A percentile compares a stretch with the other conserved stretches of the same genome.
Evolutionary conservation across 352 stramenopile species (phyloP).

Genomic region (Phytophthora cactorum): DNA sequence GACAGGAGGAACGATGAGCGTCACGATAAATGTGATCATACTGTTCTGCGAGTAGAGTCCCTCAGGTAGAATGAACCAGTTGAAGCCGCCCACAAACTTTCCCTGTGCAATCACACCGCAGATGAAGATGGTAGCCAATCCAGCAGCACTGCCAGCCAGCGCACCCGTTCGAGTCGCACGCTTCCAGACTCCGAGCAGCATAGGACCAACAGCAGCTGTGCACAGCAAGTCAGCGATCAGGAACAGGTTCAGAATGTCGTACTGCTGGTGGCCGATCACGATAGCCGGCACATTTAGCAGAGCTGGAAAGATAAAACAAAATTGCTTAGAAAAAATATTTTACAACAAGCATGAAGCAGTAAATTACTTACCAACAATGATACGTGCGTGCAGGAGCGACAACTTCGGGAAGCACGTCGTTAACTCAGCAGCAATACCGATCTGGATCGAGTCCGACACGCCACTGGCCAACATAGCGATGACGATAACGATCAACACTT

Average conservation of each 20-base stretch:
- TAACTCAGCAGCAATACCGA: constrained; percentile 74
- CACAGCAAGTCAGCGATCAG: constrained; percentile 79
- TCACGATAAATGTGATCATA: constrained; percentile 84
- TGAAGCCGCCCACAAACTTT: constrained; percentile 73
- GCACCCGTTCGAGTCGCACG: constrained; percentile 50
- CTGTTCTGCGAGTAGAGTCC: constrained; percentile 77
- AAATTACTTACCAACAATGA: constrained; percentile 51
- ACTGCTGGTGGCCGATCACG: constrained; percentile 66
- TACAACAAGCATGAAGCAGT: not conserved
- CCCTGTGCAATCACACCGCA: constrained; percentile 60
- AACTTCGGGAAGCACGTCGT: constrained; percentile 73
- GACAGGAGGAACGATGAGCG: constrained; percentile 64
- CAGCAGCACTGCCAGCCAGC: constrained; percentile 57
- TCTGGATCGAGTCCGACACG: constrained; percentile 74
- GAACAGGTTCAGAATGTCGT: constrained; percentile 75
- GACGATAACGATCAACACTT: constrained; percentile 70
- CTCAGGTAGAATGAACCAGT: constrained; percentile 79
- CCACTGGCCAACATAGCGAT: constrained; percentile 73
- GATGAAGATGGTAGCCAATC: constrained; percentile 76
- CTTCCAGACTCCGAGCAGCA: constrained; percentile 67
- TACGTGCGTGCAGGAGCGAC: constrained; percentile 57
- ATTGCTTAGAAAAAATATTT: too few relatives aligned
- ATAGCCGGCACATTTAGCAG: constrained; percentile 74
- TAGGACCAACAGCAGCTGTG: constrained; percentile 72
- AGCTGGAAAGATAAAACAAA: constrained; percentile 26